phyloP scores from a whole-genome alignment of 306 rosid genomes.

The Quercus robur region DNA sequence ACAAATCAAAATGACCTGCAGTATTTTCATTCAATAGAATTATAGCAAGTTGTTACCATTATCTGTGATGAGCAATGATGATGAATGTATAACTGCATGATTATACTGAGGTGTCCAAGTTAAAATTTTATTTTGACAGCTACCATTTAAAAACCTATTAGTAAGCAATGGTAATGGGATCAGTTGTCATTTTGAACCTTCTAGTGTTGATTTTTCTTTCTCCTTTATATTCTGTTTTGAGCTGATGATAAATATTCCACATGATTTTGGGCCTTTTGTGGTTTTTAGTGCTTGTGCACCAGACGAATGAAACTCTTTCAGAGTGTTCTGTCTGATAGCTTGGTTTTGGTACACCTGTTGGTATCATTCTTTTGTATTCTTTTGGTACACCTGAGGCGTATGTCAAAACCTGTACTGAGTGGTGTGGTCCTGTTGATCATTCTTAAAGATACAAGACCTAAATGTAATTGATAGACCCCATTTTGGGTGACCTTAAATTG shows the following conservation, averaged over 20 bases:
- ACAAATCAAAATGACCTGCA: neutral
- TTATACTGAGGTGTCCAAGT: neutral
- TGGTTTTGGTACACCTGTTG: slow-evolving; percentile 10
- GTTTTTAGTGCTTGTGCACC: slow-evolving; percentile 4
- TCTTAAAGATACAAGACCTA: neutral
- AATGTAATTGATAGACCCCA: neutral
- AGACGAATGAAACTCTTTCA: slow-evolving; percentile 5
- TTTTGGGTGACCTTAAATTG: slow-evolving; percentile 14
- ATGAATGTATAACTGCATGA: neutral
- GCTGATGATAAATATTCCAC: neutral
- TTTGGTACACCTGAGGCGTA: neutral
- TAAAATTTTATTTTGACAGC: neutral
- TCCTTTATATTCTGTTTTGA: neutral
- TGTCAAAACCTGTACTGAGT: neutral
- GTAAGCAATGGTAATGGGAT: neutral
- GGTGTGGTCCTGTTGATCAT: slow-evolving; percentile 13
- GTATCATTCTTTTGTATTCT: slow-evolving; percentile 8
- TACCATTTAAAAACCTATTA: neutral
- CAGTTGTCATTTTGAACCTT: neutral
- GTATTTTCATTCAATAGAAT: neutral
- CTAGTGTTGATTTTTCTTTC: neutral
- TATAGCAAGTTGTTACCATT: neutral
- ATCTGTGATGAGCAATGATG: neutral
- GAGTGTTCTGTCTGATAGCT: slow-evolving; percentile 22
- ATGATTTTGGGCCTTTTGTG: slow-evolving; percentile 5